These are phyloP conservation scores for Penicillium bialowiezense DNA, from an alignment of 495 filamentous ascomycete species.

Conservation along the genomic window DNA sequence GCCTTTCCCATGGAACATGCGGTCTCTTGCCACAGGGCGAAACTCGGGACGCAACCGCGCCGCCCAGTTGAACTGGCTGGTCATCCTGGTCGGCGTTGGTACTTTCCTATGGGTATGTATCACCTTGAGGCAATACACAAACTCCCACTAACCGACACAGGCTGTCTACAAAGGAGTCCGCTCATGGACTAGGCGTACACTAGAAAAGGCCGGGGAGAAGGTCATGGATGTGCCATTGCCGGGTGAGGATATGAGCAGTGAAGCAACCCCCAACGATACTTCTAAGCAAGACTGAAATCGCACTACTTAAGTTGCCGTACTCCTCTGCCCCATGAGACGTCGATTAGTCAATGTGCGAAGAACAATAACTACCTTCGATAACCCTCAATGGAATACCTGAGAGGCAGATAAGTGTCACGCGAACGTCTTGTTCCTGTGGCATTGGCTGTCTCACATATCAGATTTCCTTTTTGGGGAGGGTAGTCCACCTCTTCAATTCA, in stretches of 20 bases:
- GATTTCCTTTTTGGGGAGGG: constrained; percentile 35
- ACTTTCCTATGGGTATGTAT: constrained; percentile 79
- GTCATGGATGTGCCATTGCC: constrained; percentile 82
- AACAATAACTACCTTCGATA: constrained; percentile 51
- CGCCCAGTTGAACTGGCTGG: constrained; percentile 68
- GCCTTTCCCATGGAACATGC: constrained; percentile 72
- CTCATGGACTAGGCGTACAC: constrained; percentile 60
- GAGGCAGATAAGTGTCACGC: constrained; percentile 19
- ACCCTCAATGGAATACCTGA: constrained; percentile 29
- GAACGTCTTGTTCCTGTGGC: constrained; percentile 43
- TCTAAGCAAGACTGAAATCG: constrained; percentile 27
- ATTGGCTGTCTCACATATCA: constrained; percentile 32
- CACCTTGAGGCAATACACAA: too few relatives aligned
- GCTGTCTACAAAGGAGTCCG: constrained; percentile 77
- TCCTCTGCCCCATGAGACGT: constrained; percentile 67
- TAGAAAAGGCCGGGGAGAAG: constrained; percentile 72
- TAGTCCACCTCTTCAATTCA: constrained; percentile 31
- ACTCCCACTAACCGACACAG: constrained; percentile 48
- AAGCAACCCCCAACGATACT: constrained; percentile 1
- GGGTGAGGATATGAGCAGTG: constrained; percentile 62
- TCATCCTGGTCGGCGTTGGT: constrained; percentile 74
- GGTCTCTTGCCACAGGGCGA: constrained; percentile 48
- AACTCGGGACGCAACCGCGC: constrained; percentile 69
- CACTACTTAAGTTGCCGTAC: constrained; percentile 93
- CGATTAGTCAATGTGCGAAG: constrained; percentile 95